Conservation (phyloP, 2,329 filamentous ascomycete species). For the Ophiostoma angusticollis region DNA sequence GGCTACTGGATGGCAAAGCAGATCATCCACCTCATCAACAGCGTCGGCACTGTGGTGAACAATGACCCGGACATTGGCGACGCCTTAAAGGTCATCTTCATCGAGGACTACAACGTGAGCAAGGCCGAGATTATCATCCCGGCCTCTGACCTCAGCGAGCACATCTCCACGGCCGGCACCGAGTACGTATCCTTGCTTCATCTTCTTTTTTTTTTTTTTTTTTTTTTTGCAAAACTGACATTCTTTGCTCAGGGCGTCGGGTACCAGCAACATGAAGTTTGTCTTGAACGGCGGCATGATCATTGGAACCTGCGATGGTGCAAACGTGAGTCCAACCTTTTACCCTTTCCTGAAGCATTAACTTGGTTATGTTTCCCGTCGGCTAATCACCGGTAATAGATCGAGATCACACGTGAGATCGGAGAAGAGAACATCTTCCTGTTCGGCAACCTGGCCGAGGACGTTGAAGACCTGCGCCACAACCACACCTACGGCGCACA, state of each 20-base stretch:
- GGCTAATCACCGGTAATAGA: too few species aligned
- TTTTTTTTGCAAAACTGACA: constrained; percentile 8
- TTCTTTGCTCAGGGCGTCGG: constrained; percentile 40
- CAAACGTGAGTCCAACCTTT: constrained; percentile 56
- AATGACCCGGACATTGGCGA: constrained; percentile 86
- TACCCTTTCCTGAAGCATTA: not conserved
- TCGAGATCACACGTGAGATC: constrained; percentile 95
- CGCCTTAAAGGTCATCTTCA: constrained; percentile 89
- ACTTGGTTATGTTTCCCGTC: constrained; percentile 7
- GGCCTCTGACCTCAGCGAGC: constrained; percentile 91
- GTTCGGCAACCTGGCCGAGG: constrained; percentile 89
- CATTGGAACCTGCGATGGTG: constrained; percentile 94
- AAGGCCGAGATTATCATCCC: constrained; percentile 96
- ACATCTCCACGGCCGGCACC: constrained; percentile 95
- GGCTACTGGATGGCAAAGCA: constrained; percentile 99
- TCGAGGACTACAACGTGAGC: constrained; percentile 98
- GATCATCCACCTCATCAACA: constrained; percentile 92
- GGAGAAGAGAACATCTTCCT: constrained; percentile 97
- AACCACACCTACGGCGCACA: constrained; percentile 74
- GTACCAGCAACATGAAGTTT: constrained; percentile 99
- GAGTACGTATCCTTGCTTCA: constrained; percentile 40
- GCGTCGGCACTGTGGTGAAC: constrained; percentile 81
- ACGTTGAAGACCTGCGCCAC: constrained; percentile 92
- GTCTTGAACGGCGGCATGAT: constrained; percentile 94
- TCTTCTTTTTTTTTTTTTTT: not conserved